Percentiles rank a stretch among this genome's conserved stretches.
Conservation (phyloP, 495 filamentous ascomycete species). For the Penicillium egyptiacum region DNA sequence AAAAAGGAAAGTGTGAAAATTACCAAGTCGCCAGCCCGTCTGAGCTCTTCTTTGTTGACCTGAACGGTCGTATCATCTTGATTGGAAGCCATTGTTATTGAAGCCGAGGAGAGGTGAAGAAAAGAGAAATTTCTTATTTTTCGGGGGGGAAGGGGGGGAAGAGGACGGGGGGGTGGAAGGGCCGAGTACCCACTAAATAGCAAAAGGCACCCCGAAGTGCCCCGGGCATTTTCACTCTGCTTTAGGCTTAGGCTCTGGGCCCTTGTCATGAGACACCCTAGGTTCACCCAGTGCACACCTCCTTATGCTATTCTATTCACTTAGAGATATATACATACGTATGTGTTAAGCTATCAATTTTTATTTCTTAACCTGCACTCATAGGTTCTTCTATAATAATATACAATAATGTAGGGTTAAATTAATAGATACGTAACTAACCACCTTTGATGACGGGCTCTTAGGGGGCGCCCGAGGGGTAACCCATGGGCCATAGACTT, state of each 20-base stretch:
- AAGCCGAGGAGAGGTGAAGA: conserved; percentile 9
- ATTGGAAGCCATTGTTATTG: conserved; percentile 35
- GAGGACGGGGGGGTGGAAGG: conserved; percentile 13
- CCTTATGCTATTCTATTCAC: not conserved
- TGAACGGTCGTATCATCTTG: conserved; percentile 36
- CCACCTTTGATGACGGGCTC: not conserved
- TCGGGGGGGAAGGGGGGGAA: conserved; percentile 12
- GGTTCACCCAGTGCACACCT: too few species aligned
- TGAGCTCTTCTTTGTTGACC: conserved; percentile 61
- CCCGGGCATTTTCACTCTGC: conserved; percentile 18
- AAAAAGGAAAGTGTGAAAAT: conserved; percentile 31
- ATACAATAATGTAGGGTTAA: not conserved
- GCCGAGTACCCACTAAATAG: conserved; percentile 30
- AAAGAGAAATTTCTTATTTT: conserved; percentile 19
- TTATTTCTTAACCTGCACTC: not conserved
- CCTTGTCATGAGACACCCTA: conserved; percentile 2
- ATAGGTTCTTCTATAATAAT: not conserved
- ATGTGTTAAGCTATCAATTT: not conserved
- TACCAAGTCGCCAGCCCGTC: conserved; percentile 64
- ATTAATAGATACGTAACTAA: not conserved
- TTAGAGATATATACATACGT: not conserved
- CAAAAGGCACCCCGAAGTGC: conserved; percentile 6
- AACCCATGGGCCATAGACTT: not conserved
- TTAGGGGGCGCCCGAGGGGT: not conserved
- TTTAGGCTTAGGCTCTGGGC: conserved; percentile 31